Evolutionary conservation across 371 early-diverging fungal genomes (phyloP), one percentile per base, ranked within the genome.

Genomic region (Mortierella sp.): DNA sequence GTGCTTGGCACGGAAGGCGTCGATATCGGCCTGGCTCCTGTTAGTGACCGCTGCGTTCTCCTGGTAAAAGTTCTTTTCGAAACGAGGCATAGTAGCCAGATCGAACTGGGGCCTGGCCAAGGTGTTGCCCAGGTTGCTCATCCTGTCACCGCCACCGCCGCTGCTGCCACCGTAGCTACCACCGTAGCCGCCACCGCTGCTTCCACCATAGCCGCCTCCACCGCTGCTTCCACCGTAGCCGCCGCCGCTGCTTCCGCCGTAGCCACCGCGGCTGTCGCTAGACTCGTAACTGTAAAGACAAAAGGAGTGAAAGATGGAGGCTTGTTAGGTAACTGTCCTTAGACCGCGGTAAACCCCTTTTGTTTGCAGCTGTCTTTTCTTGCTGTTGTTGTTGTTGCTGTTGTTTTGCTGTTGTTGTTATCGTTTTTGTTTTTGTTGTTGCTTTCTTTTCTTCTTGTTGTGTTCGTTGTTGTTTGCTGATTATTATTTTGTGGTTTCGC

Each of bases 1-100:
- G 77, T 95, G 92, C 77, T 88, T 88, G 35, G 79, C 87, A 73
- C 95, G 91, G 75, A 93, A 95, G n/a, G 90, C 91, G 4, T 91
- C 90, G 16, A 94, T 90, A 71, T 96, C 95, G 27, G 90, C 88
- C 27, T 83, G 75, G 44, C 90, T 83, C 75, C 95, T 91, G 32
- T 87, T 88, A 16, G 95, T 89, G 21, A 96, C 95, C 27, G 78
- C 75, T 71, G 92, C 88, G 77, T 94, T 88, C 85, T 94, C 99
- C 70, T 91, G 91, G 87, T 99, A 98, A 87, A 99, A 99, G 90
- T 97, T 95, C 91, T 98, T 98, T 87, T 97, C 97, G 82, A 98
- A 97, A 74, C 90, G 91, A 12, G 94, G 95, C 8, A 97, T 90
- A 70, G 92, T 80, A 16, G 81, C 70, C 12, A 91, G 68, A 81